phyloP scores from a whole-genome alignment of 306 rosid genomes.

The Betula pendula region DNA sequence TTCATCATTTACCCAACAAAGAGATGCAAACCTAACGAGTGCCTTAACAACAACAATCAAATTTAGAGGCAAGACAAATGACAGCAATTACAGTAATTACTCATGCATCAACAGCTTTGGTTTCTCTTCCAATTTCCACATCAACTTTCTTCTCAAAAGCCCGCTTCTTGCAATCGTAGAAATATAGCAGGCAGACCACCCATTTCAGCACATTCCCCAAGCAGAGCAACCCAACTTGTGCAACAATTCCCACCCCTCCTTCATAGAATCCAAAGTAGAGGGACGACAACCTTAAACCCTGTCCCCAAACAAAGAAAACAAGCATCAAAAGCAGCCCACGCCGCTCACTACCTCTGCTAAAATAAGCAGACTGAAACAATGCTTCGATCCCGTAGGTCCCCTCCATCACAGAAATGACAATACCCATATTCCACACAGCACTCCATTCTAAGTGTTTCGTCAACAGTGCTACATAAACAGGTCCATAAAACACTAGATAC shows the following conservation, averaged over 20 bases:
- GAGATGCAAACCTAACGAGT: no score
- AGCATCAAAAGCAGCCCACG: conserved; percentile 52
- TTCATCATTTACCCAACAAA: no score
- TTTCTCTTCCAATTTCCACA: conserved; percentile 32
- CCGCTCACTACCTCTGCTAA: conserved; percentile 43
- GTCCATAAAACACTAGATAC: conserved; percentile 17
- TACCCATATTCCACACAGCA: conserved; percentile 57
- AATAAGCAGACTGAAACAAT: conserved; percentile 37
- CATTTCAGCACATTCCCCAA: conserved; percentile 56
- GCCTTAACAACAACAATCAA: no score
- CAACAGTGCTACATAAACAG: conserved; percentile 29
- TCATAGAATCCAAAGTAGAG: conserved; percentile 39
- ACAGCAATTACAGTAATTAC: no score
- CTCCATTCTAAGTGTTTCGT: conserved; percentile 52
- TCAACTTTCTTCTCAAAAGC: conserved; percentile 46
- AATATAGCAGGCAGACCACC: conserved; percentile 53
- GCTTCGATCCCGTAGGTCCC: conserved; percentile 46
- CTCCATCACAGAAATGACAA: conserved; percentile 54
- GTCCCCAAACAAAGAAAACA: conserved; percentile 49
- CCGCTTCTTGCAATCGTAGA: conserved; percentile 48
- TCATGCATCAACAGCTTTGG: conserved; percentile 11
- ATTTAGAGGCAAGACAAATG: no score
- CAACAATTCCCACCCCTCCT: conserved; percentile 35
- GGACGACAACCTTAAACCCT: conserved; percentile 45
- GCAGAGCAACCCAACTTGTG: conserved; percentile 37